Evolutionary conservation across 768 basidiomycete species (phyloP).

Genomic region (Phanerochaete carnosa): DNA sequence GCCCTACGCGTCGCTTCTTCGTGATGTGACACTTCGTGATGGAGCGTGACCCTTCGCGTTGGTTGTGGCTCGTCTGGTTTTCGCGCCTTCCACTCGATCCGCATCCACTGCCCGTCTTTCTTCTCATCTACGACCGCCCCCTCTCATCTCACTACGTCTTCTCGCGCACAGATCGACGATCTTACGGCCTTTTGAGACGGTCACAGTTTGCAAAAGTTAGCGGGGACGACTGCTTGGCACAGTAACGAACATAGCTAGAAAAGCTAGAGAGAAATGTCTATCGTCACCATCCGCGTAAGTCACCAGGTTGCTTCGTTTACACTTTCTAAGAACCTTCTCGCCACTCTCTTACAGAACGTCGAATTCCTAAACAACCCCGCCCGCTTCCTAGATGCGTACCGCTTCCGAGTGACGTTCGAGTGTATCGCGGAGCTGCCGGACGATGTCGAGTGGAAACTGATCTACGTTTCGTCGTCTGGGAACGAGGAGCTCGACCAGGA

Average conservation of each 20-base stretch:
- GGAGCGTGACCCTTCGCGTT: background rate
- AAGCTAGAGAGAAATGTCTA: constrained; percentile 44
- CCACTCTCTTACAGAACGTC: constrained; percentile 55
- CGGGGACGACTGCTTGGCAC: no score
- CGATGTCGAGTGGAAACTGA: constrained; percentile 99
- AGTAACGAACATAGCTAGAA: background rate
- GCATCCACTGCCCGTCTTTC: background rate
- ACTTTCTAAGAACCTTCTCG: background rate
- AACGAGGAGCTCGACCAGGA: constrained; percentile 94
- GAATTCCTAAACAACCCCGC: constrained; percentile 94
- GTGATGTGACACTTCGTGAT: background rate
- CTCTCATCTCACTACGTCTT: background rate
- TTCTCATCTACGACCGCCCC: no score
- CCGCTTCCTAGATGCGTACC: constrained; percentile 85
- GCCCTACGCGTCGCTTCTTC: background rate
- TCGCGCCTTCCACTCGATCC: background rate
- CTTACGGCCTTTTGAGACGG: no score
- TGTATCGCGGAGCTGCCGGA: constrained; percentile 90
- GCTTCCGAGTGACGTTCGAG: constrained; percentile 95
- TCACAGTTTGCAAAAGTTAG: background rate
- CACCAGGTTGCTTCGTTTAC: background rate
- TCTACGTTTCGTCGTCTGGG: constrained; percentile 93
- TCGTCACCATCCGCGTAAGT: constrained; percentile 66
- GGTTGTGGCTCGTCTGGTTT: background rate
- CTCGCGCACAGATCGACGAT: background rate